These are phyloP conservation scores for Verticillium nubilum DNA, from an alignment of 2,329 filamentous ascomycete genomes.

Conservation along the genomic window DNA sequence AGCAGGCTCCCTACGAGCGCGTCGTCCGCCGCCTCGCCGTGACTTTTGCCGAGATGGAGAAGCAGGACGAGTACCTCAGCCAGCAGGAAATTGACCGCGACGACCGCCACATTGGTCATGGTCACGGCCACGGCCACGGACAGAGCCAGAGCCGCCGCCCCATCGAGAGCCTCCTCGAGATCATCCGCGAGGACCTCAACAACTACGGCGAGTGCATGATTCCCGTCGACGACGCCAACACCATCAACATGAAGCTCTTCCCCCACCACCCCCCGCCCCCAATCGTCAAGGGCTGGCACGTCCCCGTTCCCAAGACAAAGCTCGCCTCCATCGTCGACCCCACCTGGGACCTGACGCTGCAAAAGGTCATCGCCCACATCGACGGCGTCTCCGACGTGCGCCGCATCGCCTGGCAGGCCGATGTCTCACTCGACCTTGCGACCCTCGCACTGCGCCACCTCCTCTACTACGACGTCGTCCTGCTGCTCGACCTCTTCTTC, in stretches of 20 bases:
- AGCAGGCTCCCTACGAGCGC: slow-evolving; percentile 74
- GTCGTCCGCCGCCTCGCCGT: slow-evolving; percentile 82
- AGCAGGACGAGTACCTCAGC: slow-evolving; percentile 80
- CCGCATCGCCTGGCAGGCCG: slow-evolving; percentile 77
- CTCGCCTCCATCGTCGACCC: slow-evolving; percentile 58
- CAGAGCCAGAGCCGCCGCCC: slow-evolving; percentile 41
- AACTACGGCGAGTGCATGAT: slow-evolving; percentile 99
- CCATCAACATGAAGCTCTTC: slow-evolving; percentile 94
- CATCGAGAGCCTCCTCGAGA: slow-evolving; percentile 81
- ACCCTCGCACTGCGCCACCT: slow-evolving; percentile 84
- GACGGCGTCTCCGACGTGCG: slow-evolving; percentile 88
- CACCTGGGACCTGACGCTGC: slow-evolving; percentile 71
- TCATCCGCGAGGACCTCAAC: slow-evolving; percentile 80
- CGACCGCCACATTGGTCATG: slow-evolving; percentile 33
- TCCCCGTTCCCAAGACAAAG: slow-evolving; percentile 71
- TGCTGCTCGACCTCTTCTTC: slow-evolving; percentile 91
- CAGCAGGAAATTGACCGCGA: slow-evolving; percentile 40
- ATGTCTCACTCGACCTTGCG: slow-evolving; percentile 81
- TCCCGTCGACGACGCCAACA: slow-evolving; percentile 89
- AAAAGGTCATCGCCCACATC: slow-evolving; percentile 76
- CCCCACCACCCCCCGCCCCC: slow-evolving; percentile 74
- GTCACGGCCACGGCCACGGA: slow-evolving; percentile 18
- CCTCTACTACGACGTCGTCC: slow-evolving; percentile 85
- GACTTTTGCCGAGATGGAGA: slow-evolving; percentile 84
- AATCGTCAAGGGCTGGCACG: slow-evolving; percentile 79